Evolutionary conservation across 306 rosid species (phyloP).

Genomic region (Cyclanthera cordifolia): DNA sequence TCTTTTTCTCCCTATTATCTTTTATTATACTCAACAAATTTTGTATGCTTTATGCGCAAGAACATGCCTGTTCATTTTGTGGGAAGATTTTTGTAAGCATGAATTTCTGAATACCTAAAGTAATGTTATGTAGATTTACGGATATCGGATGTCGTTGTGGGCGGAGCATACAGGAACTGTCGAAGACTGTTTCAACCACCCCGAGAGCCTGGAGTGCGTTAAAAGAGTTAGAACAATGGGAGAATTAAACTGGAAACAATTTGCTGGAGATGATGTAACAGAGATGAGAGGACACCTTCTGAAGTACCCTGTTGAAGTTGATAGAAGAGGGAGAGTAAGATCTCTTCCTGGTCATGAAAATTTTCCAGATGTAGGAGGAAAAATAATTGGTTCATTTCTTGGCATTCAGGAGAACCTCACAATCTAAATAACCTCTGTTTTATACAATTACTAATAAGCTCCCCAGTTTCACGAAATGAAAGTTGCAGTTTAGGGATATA

Average conservation of each 20-base stretch:
- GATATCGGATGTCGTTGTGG: constrained; percentile 96
- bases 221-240: constrained; percentile 58
- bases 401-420: constrained; percentile 89
- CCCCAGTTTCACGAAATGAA: no score
- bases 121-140: constrained; percentile 69
- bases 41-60: no score
- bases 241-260: constrained; percentile 77
- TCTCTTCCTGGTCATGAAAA: constrained; percentile 63
- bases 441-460: not conserved
- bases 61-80: not conserved
- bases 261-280: constrained; percentile 48
- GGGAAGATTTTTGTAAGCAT: not conserved
- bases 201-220: constrained; percentile 77
- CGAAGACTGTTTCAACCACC: constrained; percentile 62
- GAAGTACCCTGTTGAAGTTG: constrained; percentile 82
- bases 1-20: no score
- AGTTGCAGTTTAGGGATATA: no score
- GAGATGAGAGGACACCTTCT: constrained; percentile 82
- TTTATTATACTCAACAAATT: no score
- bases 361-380: constrained; percentile 93
- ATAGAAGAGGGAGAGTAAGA: constrained; percentile 59
- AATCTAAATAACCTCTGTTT: constrained; percentile 30
- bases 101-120: no score
- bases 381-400: constrained; percentile 65
- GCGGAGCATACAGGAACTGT: constrained; percentile 66